Base-by-base conservation (phyloP, 2,329 filamentous ascomycete species). In the Coleophoma cylindrospora region DNA sequence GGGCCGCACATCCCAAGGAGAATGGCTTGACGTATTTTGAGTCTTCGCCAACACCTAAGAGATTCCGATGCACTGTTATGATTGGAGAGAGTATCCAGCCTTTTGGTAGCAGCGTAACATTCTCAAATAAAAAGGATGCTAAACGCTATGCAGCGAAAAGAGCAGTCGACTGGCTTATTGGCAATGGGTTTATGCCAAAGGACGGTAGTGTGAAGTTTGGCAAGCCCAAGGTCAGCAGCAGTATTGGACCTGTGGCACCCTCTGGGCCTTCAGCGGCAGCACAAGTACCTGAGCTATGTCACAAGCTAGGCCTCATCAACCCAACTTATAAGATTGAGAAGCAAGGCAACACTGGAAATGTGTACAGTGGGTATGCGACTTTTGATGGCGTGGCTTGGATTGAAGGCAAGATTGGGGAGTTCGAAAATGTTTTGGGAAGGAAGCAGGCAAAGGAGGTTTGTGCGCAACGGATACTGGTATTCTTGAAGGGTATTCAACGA, bases 391-490 rank as follows among this genome's bases (percentile, higher is more conserved):
- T 49, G 14, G 27, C 41, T n/a, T 38, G 46, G 19, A 41, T 54
- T 32, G 40, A 46, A 7, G 49, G 52, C 5, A 22, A 11, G 14
- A n/a, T 54, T 15, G 52, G 52, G 13, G 50, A 68, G 47, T 68
- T 72, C 4, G 49, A 62, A 0, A 63, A 70, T 41, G 60, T 75
- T 0, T 71, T 63, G 50, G 73, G 74, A 4, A 71, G 69, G 64
- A 75, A 73, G 61, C 70, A 64, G 45, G 74, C 74, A 2, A 73
- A 70, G 57, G 70, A 74, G 50, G 68, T 69, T 54, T 71, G 71
- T 57, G 71, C 71, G 41, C 54, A 63, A 40, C 50, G 62, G 41
- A 66, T 71, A 17, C 46, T 73, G 43, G 57, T 52, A 33, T 59
- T 72, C 37, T 53, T 75, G 38, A 52, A 61, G 38, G 59, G 56